Evolutionary conservation across 495 filamentous ascomycete genomes (phyloP).

Genomic region (Podospora pseudopauciseta): DNA sequence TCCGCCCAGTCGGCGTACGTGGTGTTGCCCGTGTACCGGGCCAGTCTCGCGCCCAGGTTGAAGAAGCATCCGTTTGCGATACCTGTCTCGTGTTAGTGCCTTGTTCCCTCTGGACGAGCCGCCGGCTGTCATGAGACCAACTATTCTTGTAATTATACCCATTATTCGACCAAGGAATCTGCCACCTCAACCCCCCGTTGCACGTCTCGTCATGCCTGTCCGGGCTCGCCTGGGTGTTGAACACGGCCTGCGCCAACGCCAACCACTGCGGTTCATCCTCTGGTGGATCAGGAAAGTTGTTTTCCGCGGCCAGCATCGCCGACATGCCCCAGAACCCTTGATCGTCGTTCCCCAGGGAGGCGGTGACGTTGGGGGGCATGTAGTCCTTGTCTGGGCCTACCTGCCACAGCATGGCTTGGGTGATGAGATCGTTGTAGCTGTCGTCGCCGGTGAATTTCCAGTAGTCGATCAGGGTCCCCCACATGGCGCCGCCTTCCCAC

Average conservation of each 20-base stretch:
- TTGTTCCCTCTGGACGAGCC: neutral
- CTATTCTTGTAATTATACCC: constrained; percentile 91
- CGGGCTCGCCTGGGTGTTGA: constrained; percentile 60
- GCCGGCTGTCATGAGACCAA: constrained; percentile 20
- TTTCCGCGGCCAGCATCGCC: constrained; percentile 69
- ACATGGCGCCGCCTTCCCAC: constrained; percentile 75
- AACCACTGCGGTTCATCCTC: constrained; percentile 61
- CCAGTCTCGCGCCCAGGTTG: constrained; percentile 74
- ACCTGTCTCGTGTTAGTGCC: constrained; percentile 28
- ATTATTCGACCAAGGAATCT: constrained; percentile 70
- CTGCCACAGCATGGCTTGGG: constrained; percentile 64
- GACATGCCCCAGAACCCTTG: constrained; percentile 75
- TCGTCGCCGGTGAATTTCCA: constrained; percentile 71
- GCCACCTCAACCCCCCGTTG: constrained; percentile 76
- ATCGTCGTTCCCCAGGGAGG: constrained; percentile 80
- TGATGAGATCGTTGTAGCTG: constrained; percentile 62
- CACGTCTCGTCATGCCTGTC: constrained; percentile 62
- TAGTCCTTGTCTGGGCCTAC: constrained; percentile 63
- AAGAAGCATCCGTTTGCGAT: constrained; percentile 87
- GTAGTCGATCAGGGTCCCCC: constrained; percentile 72
- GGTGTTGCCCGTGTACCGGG: constrained; percentile 69
- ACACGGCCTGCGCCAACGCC: constrained; percentile 72
- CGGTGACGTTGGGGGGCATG: constrained; percentile 67
- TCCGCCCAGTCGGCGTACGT: constrained; percentile 77
- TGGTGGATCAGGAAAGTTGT: constrained; percentile 62